Evolutionary conservation across 768 basidiomycete species (phyloP).

Genomic region (Naganishia vaughanmartiniae): DNA sequence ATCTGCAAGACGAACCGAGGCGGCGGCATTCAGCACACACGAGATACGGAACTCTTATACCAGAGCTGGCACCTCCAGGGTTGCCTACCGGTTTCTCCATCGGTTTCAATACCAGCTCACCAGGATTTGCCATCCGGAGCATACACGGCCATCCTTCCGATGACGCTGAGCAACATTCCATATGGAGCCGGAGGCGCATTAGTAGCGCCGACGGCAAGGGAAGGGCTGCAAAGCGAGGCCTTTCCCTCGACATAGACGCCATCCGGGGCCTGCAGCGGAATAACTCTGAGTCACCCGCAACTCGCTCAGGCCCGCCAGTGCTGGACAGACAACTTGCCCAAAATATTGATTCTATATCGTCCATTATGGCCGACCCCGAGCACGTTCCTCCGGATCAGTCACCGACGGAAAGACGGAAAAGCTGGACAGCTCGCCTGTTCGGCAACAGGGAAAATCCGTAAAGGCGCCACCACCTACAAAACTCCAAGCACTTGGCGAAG

Average conservation of each 20-base stretch:
- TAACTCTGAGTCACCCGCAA: neutral
- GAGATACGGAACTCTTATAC: conserved; percentile 47
- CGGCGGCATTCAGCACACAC: conserved; percentile 27
- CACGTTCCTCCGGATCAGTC: neutral
- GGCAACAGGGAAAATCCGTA: neutral
- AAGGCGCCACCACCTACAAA: neutral
- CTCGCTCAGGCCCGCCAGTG: neutral
- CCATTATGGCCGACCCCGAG: neutral
- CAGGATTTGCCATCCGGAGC: conserved; percentile 48
- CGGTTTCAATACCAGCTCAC: conserved; percentile 50
- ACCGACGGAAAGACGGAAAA: neutral
- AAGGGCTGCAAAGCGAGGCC: conserved; percentile 1
- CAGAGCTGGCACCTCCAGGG: conserved; percentile 43
- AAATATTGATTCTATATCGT: neutral
- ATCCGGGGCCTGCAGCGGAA: neutral
- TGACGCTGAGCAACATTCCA: neutral
- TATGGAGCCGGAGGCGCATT: neutral
- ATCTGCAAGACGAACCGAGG: neutral
- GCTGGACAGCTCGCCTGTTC: conserved; percentile 11
- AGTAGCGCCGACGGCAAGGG: neutral
- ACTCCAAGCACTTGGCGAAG: neutral
- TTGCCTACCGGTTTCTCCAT: conserved; percentile 50
- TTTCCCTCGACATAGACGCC: conserved; percentile 18
- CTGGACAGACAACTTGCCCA: neutral
- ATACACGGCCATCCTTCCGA: conserved; percentile 20